phyloP scores from a whole-genome alignment of 2,329 filamentous ascomycete genomes.

The Epichloe sibirici region DNA sequence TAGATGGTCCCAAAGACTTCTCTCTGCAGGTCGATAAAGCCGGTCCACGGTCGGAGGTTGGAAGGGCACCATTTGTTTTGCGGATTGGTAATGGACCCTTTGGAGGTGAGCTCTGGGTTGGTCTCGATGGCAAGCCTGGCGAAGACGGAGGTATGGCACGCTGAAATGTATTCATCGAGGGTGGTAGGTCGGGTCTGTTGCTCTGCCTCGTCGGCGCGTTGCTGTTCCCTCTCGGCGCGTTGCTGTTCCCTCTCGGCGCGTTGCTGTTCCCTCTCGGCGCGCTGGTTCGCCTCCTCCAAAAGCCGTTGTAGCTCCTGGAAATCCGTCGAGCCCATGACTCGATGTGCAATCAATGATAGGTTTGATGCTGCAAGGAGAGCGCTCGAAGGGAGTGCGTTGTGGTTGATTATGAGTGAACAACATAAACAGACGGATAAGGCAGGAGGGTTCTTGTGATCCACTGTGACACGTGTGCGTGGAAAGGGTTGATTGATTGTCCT shows the following conservation, averaged over 20 bases:
- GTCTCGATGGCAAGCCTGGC: slow-evolving; percentile 14
- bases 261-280: not conserved
- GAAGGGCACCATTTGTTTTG: slow-evolving; percentile 17
- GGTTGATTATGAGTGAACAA: no score
- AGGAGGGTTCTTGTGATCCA: no score
- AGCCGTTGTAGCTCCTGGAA: no score
- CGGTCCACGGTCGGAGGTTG: slow-evolving; percentile 16
- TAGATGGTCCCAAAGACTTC: slow-evolving; percentile 13
- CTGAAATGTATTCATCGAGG: slow-evolving; percentile 19
- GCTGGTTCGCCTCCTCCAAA: no score
- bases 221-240: not conserved
- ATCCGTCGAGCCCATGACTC: no score
- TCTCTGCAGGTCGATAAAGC: slow-evolving; percentile 17
- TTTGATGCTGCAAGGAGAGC: no score
- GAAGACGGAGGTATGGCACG: slow-evolving; percentile 17
- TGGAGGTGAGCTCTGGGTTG: slow-evolving; percentile 14
- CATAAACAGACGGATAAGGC: no score
- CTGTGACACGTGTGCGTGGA: no score
- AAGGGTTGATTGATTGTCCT: no score
- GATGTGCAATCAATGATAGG: no score
- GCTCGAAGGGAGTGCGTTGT: no score
- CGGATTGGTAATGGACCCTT: slow-evolving; percentile 18
- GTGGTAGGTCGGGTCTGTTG: slow-evolving; percentile 13
- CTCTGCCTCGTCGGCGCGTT: slow-evolving; percentile 11
- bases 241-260: not conserved